These are phyloP conservation scores for Sporobolus alterniflorus DNA, from an alignment of 202 grass and related monocot species.

Conservation along the genomic window DNA sequence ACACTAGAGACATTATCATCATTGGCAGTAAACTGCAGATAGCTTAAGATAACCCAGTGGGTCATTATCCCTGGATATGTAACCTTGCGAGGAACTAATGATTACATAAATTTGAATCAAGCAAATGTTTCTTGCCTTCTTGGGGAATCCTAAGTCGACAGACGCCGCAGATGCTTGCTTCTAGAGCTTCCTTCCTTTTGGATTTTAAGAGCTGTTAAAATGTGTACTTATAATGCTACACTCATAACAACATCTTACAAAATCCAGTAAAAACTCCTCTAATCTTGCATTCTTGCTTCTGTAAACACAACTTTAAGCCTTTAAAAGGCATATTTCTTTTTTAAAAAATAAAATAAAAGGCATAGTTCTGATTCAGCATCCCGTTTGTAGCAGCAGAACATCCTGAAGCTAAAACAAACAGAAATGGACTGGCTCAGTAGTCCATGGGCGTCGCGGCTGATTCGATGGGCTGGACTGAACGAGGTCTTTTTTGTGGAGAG, in stretches of 20 bases:
- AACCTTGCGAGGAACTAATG: slow-evolving; percentile 17
- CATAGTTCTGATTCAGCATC: too few species aligned
- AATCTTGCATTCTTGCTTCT: neutral
- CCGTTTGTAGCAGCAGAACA: too few species aligned
- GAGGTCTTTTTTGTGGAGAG: neutral
- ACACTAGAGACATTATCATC: slow-evolving; percentile 44
- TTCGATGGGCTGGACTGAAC: neutral
- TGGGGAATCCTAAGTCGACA: slow-evolving; percentile 36
- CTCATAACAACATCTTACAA: neutral
- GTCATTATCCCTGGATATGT: slow-evolving; percentile 28
- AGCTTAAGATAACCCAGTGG: slow-evolving; percentile 27
- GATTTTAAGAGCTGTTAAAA: neutral
- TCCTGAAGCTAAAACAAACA: too few species aligned
- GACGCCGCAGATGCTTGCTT: neutral
- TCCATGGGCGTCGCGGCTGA: neutral
- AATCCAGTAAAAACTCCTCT: neutral
- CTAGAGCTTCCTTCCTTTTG: too few species aligned
- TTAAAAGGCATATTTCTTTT: too few species aligned
- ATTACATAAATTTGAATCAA: neutral
- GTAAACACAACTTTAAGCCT: neutral
- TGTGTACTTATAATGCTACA: neutral
- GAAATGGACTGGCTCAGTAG: neutral
- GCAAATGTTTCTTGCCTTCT: neutral
- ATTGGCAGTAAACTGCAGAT: slow-evolving; percentile 32
- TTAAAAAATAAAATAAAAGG: too few species aligned